These are phyloP conservation scores for Penstemon newberryi DNA, from an alignment of 257 asterid genomes.

Conservation along the genomic window DNA sequence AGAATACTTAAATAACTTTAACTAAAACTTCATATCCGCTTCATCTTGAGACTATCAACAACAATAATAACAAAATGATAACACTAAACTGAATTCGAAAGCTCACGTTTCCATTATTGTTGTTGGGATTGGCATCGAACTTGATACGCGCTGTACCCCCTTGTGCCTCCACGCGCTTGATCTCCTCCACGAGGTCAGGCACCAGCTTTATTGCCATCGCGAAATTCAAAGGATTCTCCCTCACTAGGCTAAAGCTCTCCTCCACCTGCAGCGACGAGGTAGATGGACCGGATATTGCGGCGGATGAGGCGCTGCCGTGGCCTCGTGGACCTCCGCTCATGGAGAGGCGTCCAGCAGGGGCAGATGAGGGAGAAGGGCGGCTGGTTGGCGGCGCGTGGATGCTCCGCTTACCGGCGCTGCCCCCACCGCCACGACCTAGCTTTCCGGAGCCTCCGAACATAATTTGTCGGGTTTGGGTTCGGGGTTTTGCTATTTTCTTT, in stretches of 20 bases:
- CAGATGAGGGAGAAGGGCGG: slow-evolving; percentile 46
- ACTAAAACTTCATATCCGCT: not conserved
- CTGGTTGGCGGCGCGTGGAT: slow-evolving; percentile 60
- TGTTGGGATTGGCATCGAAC: slow-evolving; percentile 80
- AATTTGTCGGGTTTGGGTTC: slow-evolving; percentile 26
- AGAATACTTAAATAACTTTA: not conserved
- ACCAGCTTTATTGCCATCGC: slow-evolving; percentile 86
- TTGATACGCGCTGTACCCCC: slow-evolving; percentile 75
- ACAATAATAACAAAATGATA: too few relatives aligned
- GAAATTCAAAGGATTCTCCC: slow-evolving; percentile 75
- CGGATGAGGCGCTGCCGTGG: slow-evolving; percentile 44
- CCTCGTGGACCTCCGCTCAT: slow-evolving; percentile 58
- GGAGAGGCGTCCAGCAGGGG: slow-evolving; percentile 54
- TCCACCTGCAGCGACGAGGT: slow-evolving; percentile 52
- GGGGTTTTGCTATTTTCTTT: not conserved
- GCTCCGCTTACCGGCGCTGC: slow-evolving; percentile 60
- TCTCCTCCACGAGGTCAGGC: slow-evolving; percentile 97
- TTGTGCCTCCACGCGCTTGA: slow-evolving; percentile 86
- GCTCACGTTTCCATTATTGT: slow-evolving; percentile 80
- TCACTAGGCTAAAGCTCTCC: slow-evolving; percentile 75
- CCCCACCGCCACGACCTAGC: slow-evolving; percentile 75
- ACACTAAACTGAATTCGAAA: slow-evolving; percentile 16
- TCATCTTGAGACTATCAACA: too few relatives aligned
- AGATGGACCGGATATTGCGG: slow-evolving; percentile 39
- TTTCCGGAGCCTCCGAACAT: slow-evolving; percentile 80